Percentiles rank a stretch among this genome's conserved stretches.
phyloP scores from a whole-genome alignment of 495 filamentous ascomycete genomes.

The Penicillium maclennaniae region DNA sequence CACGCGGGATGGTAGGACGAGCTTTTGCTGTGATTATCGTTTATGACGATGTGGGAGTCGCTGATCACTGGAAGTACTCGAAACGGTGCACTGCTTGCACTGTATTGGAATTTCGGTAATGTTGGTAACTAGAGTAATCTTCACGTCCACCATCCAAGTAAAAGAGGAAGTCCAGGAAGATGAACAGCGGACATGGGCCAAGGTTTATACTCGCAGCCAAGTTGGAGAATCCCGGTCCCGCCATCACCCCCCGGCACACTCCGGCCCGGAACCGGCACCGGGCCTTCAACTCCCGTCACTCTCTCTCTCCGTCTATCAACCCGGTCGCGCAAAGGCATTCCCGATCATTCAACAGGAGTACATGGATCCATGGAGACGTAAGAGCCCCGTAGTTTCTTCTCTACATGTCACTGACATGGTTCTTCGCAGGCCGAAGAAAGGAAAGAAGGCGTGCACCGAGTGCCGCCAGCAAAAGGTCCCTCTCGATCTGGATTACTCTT shows the following conservation, averaged over 20 bases:
- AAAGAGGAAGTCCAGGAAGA: not conserved
- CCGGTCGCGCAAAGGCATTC: not conserved
- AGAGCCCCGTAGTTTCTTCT: not conserved
- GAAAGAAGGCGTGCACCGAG: constrained; percentile 44
- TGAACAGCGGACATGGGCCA: not conserved
- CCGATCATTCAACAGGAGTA: not conserved
- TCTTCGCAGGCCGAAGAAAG: constrained; percentile 29
- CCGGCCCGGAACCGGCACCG: too few species aligned
- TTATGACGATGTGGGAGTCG: not conserved
- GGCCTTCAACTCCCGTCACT: too few species aligned
- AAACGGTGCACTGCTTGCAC: not conserved
- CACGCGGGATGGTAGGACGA: not conserved
- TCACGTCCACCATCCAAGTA: not conserved
- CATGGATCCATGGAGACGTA: constrained; percentile 16
- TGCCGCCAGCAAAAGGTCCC: constrained; percentile 45
- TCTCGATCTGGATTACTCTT: not conserved
- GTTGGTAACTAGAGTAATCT: not conserved
- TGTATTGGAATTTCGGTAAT: not conserved
- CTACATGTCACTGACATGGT: constrained; percentile 7
- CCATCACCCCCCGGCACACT: too few species aligned
- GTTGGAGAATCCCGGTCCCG: too few species aligned
- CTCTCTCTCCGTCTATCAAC: not conserved
- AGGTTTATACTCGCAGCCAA: not conserved
- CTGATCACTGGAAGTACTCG: not conserved
- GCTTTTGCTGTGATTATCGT: not conserved